Conservation (phyloP, 129 eudicot species). For the Flaveria brownii region DNA sequence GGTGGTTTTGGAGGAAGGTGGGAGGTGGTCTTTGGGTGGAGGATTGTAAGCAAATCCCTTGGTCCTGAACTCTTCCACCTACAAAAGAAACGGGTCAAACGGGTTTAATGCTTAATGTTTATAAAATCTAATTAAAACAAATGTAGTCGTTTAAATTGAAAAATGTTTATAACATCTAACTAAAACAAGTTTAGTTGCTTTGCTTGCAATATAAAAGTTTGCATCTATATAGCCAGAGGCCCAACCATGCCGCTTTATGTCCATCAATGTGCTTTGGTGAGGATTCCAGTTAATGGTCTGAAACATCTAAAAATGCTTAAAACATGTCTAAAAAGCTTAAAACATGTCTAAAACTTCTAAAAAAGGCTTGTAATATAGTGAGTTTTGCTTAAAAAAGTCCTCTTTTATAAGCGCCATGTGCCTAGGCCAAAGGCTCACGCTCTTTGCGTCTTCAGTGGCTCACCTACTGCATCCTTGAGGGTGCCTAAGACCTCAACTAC, state of each 20-base stretch:
- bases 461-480: too few species aligned
- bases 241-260: background rate
- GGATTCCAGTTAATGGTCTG: too few species aligned
- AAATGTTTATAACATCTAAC: background rate
- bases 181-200: too few species aligned
- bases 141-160: background rate
- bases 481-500: background rate
- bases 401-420: too few species aligned
- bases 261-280: too few species aligned
- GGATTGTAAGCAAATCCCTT: slow-evolving; percentile 25
- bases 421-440: too few species aligned
- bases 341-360: too few species aligned
- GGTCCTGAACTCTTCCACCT: slow-evolving; percentile 34
- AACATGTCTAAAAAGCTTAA: too few species aligned
- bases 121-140: background rate
- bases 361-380: too few species aligned
- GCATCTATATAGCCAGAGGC: background rate
- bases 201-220: background rate
- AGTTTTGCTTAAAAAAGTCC: too few species aligned
- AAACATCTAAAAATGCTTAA: too few species aligned
- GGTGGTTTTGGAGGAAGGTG: slow-evolving; percentile 40
- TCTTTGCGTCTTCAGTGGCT: too few species aligned
- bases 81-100: background rate
- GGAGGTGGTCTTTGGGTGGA: slow-evolving; percentile 43
- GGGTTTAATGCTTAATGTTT: background rate